A percentile compares a stretch with the other conserved stretches of the same genome.
These are phyloP conservation scores for Gryganskiella cystojenkinii DNA, from an alignment of 192 early-diverging fungal genomes.

Conservation along the genomic window DNA sequence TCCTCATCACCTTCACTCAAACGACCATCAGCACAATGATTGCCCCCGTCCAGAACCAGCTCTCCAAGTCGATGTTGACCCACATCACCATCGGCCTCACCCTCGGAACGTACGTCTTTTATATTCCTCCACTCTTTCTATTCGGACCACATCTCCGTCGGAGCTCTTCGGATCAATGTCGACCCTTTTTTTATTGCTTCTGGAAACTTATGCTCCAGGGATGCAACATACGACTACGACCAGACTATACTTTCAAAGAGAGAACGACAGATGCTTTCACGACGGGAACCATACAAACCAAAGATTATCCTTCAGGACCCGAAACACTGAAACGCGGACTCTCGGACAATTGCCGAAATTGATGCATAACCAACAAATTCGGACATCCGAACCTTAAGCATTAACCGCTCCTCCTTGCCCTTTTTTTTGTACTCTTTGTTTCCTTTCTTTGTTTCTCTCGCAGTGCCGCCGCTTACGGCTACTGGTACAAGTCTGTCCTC, in stretches of 20 bases:
- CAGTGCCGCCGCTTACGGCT: constrained; percentile 39
- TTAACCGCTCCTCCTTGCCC: too few species aligned
- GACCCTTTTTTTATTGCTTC: neutral
- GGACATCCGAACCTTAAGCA: neutral
- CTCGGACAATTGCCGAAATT: too few species aligned
- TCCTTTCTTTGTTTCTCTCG: neutral
- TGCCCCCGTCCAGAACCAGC: constrained; percentile 44
- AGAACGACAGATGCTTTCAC: too few species aligned
- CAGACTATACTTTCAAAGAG: too few species aligned
- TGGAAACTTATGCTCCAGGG: neutral
- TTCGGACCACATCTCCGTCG: neutral
- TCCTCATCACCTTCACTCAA: neutral
- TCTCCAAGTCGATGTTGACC: constrained; percentile 44
- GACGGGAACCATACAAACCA: too few species aligned
- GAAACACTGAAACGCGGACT: too few species aligned
- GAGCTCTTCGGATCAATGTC: neutral
- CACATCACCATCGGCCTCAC: constrained; percentile 32
- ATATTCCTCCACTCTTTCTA: neutral
- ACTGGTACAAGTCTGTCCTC: constrained; percentile 34
- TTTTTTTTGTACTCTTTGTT: neutral
- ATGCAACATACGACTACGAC: neutral
- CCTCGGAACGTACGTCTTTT: constrained; percentile 33
- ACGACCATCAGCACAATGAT: constrained; percentile 9
- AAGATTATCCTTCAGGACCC: too few species aligned
- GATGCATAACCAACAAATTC: neutral